Conservation (phyloP, 2,329 filamentous ascomycete species). For the Scedosporium dehoogii region DNA sequence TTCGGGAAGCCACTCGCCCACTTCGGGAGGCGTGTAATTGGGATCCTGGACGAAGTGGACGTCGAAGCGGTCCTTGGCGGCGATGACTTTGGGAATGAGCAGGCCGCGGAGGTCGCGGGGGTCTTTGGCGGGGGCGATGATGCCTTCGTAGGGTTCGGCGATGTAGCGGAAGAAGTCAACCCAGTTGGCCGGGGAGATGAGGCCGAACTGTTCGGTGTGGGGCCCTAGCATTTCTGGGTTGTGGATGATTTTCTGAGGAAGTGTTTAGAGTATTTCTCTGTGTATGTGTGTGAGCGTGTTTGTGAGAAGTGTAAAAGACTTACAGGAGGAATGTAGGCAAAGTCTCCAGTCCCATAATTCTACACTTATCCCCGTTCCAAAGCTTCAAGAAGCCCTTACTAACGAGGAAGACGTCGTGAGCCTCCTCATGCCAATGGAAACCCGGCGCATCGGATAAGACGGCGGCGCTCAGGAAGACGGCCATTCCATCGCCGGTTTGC, state of each 20-base stretch:
- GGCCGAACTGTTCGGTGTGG: constrained; percentile 42
- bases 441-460: constrained; percentile 35
- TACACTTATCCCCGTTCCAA: constrained; percentile 46
- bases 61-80: constrained; percentile 44
- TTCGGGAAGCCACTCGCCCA: constrained; percentile 28
- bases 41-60: constrained; percentile 38
- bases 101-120: constrained; percentile 38
- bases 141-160: constrained; percentile 38
- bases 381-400: constrained; percentile 45
- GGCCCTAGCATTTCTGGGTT: constrained; percentile 44
- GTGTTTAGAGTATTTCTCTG: not conserved
- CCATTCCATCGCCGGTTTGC: constrained; percentile 39
- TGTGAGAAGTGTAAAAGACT: constrained; percentile 8
- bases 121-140: constrained; percentile 40
- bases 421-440: constrained; percentile 46
- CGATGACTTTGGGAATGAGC: constrained; percentile 44
- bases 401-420: constrained; percentile 47
- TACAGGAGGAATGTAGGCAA: constrained; percentile 47
- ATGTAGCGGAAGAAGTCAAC: constrained; percentile 51
- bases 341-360: constrained; percentile 44
- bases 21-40: constrained; percentile 30
- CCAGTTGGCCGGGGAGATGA: constrained; percentile 49
- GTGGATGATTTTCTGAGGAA: constrained; percentile 36
- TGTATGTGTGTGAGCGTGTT: not conserved
- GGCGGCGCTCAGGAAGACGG: constrained; percentile 38